Conservation (phyloP, 2,329 filamentous ascomycete genomes). For the Periconia digitata region DNA sequence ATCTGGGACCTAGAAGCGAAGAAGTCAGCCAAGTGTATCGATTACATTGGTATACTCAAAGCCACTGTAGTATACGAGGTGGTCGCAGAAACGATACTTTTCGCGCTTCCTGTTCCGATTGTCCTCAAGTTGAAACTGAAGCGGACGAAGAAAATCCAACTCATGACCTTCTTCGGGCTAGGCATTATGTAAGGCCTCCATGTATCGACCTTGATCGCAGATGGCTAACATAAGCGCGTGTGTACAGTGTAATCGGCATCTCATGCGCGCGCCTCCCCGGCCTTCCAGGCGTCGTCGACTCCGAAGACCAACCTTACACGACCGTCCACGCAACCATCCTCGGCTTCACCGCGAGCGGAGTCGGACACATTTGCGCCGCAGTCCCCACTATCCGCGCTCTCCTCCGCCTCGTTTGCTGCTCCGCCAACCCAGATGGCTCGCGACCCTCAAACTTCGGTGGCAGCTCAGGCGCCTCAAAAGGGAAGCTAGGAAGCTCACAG, state of each 20-base stretch:
- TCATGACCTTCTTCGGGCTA: background rate
- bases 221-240: too few species aligned
- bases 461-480: background rate
- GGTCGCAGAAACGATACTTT: background rate
- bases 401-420: background rate
- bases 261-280: background rate
- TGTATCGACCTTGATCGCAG: too few species aligned
- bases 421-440: background rate
- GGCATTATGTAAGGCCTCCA: slow-evolving; percentile 1
- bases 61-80: slow-evolving; percentile 1
- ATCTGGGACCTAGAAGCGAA: slow-evolving; percentile 3
- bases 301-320: slow-evolving; percentile 1
- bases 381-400: slow-evolving; percentile 3
- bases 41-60: slow-evolving; percentile 1
- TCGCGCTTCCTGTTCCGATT: background rate
- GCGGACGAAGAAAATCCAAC: slow-evolving; percentile 2
- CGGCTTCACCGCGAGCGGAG: background rate
- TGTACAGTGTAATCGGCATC: background rate
- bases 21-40: background rate
- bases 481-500: background rate
- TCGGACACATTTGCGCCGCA: slow-evolving; percentile 1
- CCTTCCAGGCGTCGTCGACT: slow-evolving; percentile 1
- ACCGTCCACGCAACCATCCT: slow-evolving; percentile 1
- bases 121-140: slow-evolving; percentile 3
- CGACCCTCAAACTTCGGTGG: background rate